Conservation (phyloP, 768 basidiomycete genomes). For the Lentinula edodes region DNA sequence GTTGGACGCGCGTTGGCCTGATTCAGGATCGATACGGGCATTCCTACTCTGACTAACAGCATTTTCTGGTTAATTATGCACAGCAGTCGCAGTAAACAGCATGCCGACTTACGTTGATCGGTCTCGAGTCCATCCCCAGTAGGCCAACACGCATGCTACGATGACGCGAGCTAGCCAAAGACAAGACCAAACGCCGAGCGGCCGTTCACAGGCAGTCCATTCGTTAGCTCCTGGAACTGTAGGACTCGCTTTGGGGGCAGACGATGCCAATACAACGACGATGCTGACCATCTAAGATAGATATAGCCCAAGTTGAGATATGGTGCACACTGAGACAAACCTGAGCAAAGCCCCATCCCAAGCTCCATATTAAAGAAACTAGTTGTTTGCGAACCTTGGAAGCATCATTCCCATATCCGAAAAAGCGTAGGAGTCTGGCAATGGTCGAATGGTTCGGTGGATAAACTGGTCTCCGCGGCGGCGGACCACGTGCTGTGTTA, state of each 20-base stretch:
- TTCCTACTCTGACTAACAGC: not conserved
- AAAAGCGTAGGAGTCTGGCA: slow-evolving; percentile 27
- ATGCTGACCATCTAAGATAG: slow-evolving; percentile 44
- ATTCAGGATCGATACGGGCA: not conserved
- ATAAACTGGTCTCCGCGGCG: slow-evolving; percentile 10
- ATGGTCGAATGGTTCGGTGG: slow-evolving; percentile 16
- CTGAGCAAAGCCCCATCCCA: slow-evolving; percentile 48
- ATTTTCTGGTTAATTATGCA: slow-evolving; percentile 1
- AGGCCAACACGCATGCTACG: slow-evolving; percentile 42
- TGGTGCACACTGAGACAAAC: slow-evolving; percentile 26
- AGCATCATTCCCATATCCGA: slow-evolving; percentile 52
- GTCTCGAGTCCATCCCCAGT: slow-evolving; percentile 51
- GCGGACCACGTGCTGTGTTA: not conserved
- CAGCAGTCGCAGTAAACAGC: not conserved
- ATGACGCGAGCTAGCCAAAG: slow-evolving; percentile 56
- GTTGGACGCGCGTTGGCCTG: not conserved
- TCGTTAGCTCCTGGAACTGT: slow-evolving; percentile 36
- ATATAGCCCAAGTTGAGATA: slow-evolving; percentile 3
- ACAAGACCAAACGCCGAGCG: slow-evolving; percentile 62
- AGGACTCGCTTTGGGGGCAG: slow-evolving; percentile 43
- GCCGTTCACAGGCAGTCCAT: slow-evolving; percentile 58
- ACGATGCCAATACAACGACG: slow-evolving; percentile 42
- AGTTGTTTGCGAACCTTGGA: slow-evolving; percentile 47
- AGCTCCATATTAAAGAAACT: slow-evolving; percentile 45
- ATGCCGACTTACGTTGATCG: slow-evolving; percentile 19